These are phyloP conservation scores for Globisporangium carolinianum DNA, from an alignment of 352 stramenopile genomes.

Conservation along the genomic window DNA sequence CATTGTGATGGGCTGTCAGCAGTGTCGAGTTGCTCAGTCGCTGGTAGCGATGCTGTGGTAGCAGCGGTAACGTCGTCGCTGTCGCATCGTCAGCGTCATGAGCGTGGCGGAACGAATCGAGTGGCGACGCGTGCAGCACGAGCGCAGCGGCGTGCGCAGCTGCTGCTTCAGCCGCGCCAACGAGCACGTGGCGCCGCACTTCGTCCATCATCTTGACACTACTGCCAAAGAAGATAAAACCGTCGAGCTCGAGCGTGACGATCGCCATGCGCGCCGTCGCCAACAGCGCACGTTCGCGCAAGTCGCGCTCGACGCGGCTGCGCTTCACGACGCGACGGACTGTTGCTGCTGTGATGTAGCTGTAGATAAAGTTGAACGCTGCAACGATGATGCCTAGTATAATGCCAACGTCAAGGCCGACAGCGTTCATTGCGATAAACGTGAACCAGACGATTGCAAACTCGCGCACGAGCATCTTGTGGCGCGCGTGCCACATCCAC, in stretches of 20 bases:
- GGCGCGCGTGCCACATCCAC: slow-evolving; percentile 89
- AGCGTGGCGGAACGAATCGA: slow-evolving; percentile 10
- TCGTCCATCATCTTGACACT: slow-evolving; percentile 86
- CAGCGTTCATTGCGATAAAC: slow-evolving; percentile 91
- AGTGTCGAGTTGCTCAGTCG: no score
- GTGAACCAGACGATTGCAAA: slow-evolving; percentile 92
- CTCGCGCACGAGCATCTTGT: slow-evolving; percentile 85
- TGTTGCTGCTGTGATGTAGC: slow-evolving; percentile 63
- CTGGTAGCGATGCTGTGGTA: no score
- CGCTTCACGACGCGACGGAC: slow-evolving; percentile 77
- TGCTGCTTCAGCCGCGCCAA: slow-evolving; percentile 24
- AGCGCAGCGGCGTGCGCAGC: slow-evolving; percentile 8
- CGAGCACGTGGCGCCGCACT: slow-evolving; percentile 75
- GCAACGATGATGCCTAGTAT: slow-evolving; percentile 88
- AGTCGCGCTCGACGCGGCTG: slow-evolving; percentile 72
- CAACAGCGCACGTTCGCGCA: slow-evolving; percentile 67
- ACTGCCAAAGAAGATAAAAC: slow-evolving; percentile 86
- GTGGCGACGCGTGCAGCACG: slow-evolving; percentile 4
- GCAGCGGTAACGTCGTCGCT: background rate
- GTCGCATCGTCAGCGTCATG: background rate
- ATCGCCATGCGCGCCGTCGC: slow-evolving; percentile 74
- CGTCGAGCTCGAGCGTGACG: slow-evolving; percentile 78
- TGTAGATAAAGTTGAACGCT: slow-evolving; percentile 85
- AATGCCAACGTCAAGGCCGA: slow-evolving; percentile 95
- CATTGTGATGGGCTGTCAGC: no score